Evolutionary conservation across 2,329 filamentous ascomycete species (phyloP).

Genomic region (Bipolaris sorokiniana): DNA sequence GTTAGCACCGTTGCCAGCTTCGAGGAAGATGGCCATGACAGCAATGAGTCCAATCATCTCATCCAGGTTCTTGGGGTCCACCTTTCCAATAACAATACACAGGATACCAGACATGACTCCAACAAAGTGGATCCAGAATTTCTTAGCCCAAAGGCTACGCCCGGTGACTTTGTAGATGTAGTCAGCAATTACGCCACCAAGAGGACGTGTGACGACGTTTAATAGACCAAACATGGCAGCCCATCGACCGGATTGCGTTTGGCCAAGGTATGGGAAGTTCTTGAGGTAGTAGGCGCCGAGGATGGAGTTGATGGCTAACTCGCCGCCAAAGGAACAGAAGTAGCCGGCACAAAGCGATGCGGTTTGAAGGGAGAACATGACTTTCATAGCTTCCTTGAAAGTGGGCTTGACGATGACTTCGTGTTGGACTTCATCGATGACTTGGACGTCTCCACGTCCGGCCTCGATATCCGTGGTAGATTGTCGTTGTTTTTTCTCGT

Average conservation of each 20-base stretch:
- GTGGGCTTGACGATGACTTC: slow-evolving; percentile 70
- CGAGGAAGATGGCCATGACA: slow-evolving; percentile 79
- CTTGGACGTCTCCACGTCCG: slow-evolving; percentile 57
- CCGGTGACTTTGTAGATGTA: slow-evolving; percentile 59
- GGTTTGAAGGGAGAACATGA: slow-evolving; percentile 67
- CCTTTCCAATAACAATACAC: slow-evolving; percentile 67
- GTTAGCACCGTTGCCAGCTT: slow-evolving; percentile 84
- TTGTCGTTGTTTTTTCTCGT: slow-evolving; percentile 44
- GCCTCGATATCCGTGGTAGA: slow-evolving; percentile 52
- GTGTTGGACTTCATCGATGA: slow-evolving; percentile 61
- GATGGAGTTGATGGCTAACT: slow-evolving; percentile 66
- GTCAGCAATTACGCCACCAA: slow-evolving; percentile 68
- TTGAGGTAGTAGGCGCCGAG: slow-evolving; percentile 64
- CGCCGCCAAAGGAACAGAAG: slow-evolving; percentile 66
- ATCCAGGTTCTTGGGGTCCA: slow-evolving; percentile 65
- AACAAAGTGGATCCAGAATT: slow-evolving; percentile 64
- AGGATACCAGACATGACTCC: slow-evolving; percentile 64
- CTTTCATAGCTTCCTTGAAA: slow-evolving; percentile 63
- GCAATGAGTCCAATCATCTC: slow-evolving; percentile 79
- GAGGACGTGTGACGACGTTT: slow-evolving; percentile 70
- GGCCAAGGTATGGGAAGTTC: slow-evolving; percentile 61
- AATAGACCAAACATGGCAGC: slow-evolving; percentile 78
- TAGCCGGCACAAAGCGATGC: slow-evolving; percentile 61
- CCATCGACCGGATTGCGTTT: slow-evolving; percentile 64
- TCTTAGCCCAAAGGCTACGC: slow-evolving; percentile 66